phyloP scores from a whole-genome alignment of 805 yeast genomes.

The Ogataea salicorniae region DNA sequence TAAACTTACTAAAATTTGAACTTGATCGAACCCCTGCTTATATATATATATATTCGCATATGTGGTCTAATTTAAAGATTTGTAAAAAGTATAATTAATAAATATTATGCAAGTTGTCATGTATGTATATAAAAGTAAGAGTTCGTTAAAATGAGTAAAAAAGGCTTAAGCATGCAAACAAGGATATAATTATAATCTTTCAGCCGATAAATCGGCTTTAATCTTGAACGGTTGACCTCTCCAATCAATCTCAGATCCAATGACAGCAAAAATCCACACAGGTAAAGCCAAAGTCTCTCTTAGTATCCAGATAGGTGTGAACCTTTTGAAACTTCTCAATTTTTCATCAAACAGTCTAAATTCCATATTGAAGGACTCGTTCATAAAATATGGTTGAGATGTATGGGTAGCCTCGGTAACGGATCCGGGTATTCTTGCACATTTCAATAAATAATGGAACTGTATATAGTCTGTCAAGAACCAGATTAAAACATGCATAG shows the following conservation, averaged over 20 bases:
- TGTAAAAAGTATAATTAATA: neutral
- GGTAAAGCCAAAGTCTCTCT: constrained; percentile 78
- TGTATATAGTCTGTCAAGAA: constrained; percentile 58
- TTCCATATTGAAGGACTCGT: constrained; percentile 8
- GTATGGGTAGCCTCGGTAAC: neutral
- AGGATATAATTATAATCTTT: constrained; percentile 32
- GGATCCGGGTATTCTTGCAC: constrained; percentile 4
- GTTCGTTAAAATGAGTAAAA: neutral
- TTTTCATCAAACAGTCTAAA: neutral
- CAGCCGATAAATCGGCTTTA: constrained; percentile 71
- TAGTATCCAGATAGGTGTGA: constrained; percentile 50
- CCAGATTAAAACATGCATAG: constrained; percentile 61
- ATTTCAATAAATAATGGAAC: constrained; percentile 38
- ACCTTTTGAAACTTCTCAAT: constrained; percentile 11
- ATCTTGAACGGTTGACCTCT: constrained; percentile 73
- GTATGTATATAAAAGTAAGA: neutral
- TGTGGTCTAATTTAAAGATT: no score
- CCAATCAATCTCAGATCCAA: constrained; percentile 74
- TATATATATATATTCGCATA: no score
- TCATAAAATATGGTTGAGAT: constrained; percentile 14
- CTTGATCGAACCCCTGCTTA: no score
- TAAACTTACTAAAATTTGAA: no score
- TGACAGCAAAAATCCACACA: constrained; percentile 76
- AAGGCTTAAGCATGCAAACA: neutral
- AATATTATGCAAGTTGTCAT: neutral